Evolutionary conservation across 176 grass and related monocot species (phyloP).

Genomic region (Avena sativa): DNA sequence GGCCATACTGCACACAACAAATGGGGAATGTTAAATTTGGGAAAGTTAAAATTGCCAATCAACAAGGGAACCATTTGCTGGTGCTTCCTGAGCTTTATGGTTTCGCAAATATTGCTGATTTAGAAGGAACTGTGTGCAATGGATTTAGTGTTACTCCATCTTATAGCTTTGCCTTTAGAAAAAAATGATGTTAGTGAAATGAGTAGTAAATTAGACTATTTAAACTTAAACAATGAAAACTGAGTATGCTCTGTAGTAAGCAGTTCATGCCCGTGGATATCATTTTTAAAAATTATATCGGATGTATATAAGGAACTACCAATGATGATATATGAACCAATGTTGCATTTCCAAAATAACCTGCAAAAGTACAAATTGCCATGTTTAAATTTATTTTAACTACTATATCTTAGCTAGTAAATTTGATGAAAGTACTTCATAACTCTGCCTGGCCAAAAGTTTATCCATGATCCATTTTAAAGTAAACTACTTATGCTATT

Average conservation of each 20-base stretch:
- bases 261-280: neutral
- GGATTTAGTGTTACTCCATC: neutral
- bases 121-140: neutral
- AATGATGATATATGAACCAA: conserved; percentile 19
- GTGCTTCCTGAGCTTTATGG: conserved; percentile 8
- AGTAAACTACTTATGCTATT: conserved; percentile 8
- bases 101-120: conserved; percentile 4
- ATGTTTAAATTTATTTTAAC: neutral
- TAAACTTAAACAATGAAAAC: conserved; percentile 13
- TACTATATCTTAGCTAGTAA: neutral
- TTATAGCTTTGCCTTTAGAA: conserved; percentile 18
- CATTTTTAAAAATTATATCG: neutral
- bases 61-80: conserved; percentile 8
- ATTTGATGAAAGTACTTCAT: conserved; percentile 32
- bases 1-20: conserved; percentile 24
- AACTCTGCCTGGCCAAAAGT: neutral
- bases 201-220: neutral
- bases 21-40: conserved; percentile 25
- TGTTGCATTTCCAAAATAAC: conserved; percentile 6
- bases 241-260: conserved; percentile 1
- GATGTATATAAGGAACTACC: conserved; percentile 16
- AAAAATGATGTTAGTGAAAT: neutral
- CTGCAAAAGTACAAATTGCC: neutral
- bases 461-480: neutral
- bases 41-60: conserved; percentile 26